These are phyloP conservation scores for Desmodesmus armatus DNA, from an alignment of 139 green algal genomes.

Conservation along the genomic window DNA sequence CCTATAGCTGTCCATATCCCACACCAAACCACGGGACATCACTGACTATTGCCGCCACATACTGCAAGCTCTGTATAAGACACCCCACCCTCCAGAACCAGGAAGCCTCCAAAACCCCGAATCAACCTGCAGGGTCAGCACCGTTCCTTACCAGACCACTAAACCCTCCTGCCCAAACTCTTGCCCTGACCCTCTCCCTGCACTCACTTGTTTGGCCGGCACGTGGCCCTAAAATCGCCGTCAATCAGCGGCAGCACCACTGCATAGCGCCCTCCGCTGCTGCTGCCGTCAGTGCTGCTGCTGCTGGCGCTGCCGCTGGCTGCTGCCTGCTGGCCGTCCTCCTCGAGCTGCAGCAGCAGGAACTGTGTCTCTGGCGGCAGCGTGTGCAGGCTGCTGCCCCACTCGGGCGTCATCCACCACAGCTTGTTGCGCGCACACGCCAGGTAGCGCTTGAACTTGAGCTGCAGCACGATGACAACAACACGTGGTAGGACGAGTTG, in stretches of 20 bases:
- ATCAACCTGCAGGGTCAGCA: too few relatives aligned
- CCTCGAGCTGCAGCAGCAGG: conserved; percentile 83
- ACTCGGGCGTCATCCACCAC: conserved; percentile 96
- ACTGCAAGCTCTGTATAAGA: too few relatives aligned
- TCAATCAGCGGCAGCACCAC: conserved; percentile 89
- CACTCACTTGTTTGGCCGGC: conserved; percentile 63
- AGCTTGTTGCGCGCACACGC: conserved; percentile 85
- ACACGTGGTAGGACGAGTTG: background rate
- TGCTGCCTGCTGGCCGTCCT: conserved; percentile 3
- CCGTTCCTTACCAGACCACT: background rate
- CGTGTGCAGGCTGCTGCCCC: conserved; percentile 72
- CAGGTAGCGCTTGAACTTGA: conserved; percentile 68
- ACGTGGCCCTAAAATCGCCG: conserved; percentile 78
- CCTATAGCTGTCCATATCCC: too few relatives aligned
- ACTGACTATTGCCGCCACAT: too few relatives aligned
- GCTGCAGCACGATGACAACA: background rate
- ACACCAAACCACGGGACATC: too few relatives aligned
- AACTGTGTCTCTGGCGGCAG: conserved; percentile 95
- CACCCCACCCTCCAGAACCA: too few relatives aligned
- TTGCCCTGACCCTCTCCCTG: too few relatives aligned
- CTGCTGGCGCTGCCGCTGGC: background rate
- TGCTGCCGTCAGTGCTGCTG: background rate
- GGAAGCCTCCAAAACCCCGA: too few relatives aligned
- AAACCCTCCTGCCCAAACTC: background rate
- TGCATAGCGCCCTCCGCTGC: conserved; percentile 71